Base-by-base conservation (phyloP, 140 eudicot species). In the Senecio squalidus region DNA sequence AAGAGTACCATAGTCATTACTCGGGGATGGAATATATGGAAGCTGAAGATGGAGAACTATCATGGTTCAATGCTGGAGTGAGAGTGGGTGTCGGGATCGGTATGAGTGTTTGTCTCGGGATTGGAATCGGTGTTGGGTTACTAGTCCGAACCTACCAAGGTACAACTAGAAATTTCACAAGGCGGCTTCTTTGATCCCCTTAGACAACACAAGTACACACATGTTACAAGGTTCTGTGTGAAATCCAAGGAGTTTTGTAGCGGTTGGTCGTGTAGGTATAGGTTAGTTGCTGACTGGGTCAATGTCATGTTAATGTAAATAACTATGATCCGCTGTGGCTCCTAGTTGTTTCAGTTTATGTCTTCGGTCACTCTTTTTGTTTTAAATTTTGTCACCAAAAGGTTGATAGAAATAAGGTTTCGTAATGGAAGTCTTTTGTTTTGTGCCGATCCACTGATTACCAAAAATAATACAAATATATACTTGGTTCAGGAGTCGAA, bases 81-180 rank as follows among this genome's bases (percentile, higher is more conserved):
- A 75, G 97, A 74, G 95, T 89, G 5, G 97, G 97, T 2, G 93
- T 89, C 13, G 95, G 95, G 52, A 80, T 87, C 31, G 94, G 95
- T 55, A 61, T 87, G 55, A 70, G 89, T 0, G 70, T 83, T 8
- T 87, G 94, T 39, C 79, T 87, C 36, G 96, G 96, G 15, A 49
- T 87, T 4, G 89, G 96, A 18, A 70, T 87, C 6, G 94, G 96
- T 17, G 90, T 84, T 0, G 94, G 96, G 26, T 71, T 89, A 54
- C 80, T 89, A 34, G 95, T 70, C 25, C 82, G 81, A 57, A 85
- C 97, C n/a, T 89, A 89, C 81, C 95, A 85, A 14, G 86, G 94
- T 66, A 85, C 97, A 8, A 73, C 95, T 22, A 52, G 84, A 52
- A 84, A 69, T 78, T 82, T 85, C 70, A 64, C 76, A 71, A 85